Percentiles rank a stretch among this genome's conserved stretches.
Evolutionary conservation across 2,329 filamentous ascomycete genomes (phyloP).

Genomic region (Arthrinium puccinioides): DNA sequence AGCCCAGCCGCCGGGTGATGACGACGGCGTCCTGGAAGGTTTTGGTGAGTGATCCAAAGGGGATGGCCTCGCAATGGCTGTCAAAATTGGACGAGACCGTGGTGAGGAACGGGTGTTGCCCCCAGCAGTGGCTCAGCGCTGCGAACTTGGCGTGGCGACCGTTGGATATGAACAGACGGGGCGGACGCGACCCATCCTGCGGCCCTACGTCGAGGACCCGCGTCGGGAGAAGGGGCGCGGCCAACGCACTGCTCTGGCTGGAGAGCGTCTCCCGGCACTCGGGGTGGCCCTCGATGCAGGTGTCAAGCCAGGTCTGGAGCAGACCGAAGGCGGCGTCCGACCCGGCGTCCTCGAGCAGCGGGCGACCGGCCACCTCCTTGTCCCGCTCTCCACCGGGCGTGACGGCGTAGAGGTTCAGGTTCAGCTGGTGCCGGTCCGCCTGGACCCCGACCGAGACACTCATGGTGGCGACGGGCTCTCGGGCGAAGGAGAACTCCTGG

Average conservation of each 20-base stretch:
- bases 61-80: not conserved
- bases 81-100: not conserved
- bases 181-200: not conserved
- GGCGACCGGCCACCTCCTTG: not conserved
- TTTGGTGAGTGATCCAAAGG: not conserved
- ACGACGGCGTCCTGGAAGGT: conserved; percentile 4
- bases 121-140: not conserved
- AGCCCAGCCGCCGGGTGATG: conserved; percentile 1
- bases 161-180: not conserved
- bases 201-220: not conserved
- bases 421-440: not conserved
- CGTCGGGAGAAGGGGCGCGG: not conserved
- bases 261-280: not conserved
- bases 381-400: not conserved
- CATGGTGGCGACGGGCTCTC: too few species aligned
- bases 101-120: not conserved
- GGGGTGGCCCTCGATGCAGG: not conserved
- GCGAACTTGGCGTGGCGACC: not conserved
- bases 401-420: not conserved
- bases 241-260: not conserved
- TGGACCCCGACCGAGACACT: too few species aligned
- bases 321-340: not conserved
- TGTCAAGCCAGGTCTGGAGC: not conserved
- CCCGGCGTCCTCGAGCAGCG: not conserved
- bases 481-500: too few species aligned